Evolutionary conservation across 2,329 filamentous ascomycete genomes (phyloP), one percentile per base, ranked within the genome.

Genomic region (Colletotrichum trifolii): DNA sequence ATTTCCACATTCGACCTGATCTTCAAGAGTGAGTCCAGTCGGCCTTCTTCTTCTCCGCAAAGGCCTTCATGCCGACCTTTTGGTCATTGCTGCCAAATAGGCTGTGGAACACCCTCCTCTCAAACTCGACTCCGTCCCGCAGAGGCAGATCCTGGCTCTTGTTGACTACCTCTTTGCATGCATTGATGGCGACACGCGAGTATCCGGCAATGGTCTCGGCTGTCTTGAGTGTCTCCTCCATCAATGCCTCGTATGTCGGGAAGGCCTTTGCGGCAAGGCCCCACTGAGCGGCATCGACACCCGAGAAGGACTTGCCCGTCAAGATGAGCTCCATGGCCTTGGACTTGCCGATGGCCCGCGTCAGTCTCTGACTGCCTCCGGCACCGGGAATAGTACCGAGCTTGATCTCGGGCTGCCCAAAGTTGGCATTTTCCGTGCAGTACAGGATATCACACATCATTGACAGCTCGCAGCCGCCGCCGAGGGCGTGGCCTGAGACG

Each of bases 401-500:
- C 81, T 96, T 97, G 82, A 99, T 93, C 83, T 99, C 96, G 1
- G 96, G 96, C 81, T 98, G 96, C 11, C 96, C 96, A 75, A 99
- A 97, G 72, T 93, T 96, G 69, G 96, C 95, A 13, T 80, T 87
- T 54, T 90, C 85, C 2, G 92, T 94, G 81, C 92, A 96, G 84
- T 98, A 98, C 66, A 99, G 81, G 70, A 98, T 90, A 77, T 99
- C 96, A 74, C 91, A 93, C 96, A 98, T 99, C 85, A 99, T 91
- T 54, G 96, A 94, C 12, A 99, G 87, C 82, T 99, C 96, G 77
- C 96, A 99, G 50, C 96, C 96, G 57, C 96, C 96, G 34, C 96
- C 96, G 1, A 99, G 87, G 2, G 96, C 96, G 75, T 97, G 94
- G 15, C 96, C 96, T 9, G 96, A 96, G 3, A 99, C 94, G 33